phyloP scores from a whole-genome alignment of 2,329 filamentous ascomycete genomes.

The Stenocarpella maydis region DNA sequence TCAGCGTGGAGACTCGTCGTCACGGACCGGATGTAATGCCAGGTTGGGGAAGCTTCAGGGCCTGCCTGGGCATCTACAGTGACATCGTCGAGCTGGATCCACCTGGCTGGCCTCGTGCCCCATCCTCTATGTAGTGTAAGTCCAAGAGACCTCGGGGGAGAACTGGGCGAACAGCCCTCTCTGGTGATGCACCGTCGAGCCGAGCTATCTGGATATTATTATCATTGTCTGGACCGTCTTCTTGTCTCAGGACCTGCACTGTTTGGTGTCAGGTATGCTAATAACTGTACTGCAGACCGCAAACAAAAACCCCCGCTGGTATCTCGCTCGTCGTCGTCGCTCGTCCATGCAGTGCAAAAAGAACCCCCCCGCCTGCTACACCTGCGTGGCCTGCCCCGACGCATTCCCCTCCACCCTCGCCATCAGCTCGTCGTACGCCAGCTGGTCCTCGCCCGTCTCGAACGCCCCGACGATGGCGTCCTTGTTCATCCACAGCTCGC shows the following conservation, averaged over 20 bases:
- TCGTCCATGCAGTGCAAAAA: background rate
- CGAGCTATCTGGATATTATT: background rate
- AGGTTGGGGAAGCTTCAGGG: constrained; percentile 1
- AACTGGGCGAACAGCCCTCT: background rate
- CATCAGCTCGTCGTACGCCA: constrained; percentile 23
- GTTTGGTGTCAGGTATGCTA: background rate
- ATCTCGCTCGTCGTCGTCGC: background rate
- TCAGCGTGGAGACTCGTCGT: constrained; percentile 11
- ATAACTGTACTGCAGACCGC: too few relatives aligned
- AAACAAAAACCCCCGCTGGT: background rate
- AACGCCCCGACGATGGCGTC: constrained; percentile 32
- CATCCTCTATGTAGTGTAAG: too few relatives aligned
- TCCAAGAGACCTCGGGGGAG: constrained; percentile 18
- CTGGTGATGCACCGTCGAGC: background rate
- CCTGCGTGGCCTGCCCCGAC: background rate
- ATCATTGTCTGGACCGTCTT: too few relatives aligned
- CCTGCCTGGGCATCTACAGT: background rate
- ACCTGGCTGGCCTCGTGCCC: constrained; percentile 5
- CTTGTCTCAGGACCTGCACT: background rate
- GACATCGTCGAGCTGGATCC: constrained; percentile 14
- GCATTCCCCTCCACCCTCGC: constrained; percentile 17
- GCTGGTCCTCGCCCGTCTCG: constrained; percentile 32
- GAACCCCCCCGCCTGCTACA: background rate
- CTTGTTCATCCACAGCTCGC: constrained; percentile 36
- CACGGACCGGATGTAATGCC: background rate